Evolutionary conservation across 75 land plant genomes (phyloP).

Genomic region (Selaginella moellendorffii): DNA sequence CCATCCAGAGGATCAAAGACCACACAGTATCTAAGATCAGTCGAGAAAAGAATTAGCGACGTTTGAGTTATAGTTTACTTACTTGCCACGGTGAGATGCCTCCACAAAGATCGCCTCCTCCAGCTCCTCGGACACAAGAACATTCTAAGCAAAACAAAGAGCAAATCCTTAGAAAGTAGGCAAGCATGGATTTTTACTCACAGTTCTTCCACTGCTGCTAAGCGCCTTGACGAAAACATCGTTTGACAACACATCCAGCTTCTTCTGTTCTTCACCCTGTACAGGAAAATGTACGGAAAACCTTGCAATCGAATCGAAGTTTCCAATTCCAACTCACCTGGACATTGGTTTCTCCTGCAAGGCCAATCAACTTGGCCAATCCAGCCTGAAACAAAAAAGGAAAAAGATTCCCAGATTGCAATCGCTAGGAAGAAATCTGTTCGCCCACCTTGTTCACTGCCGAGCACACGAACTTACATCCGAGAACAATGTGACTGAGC

Average conservation of each 20-base stretch:
- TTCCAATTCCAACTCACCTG: slow-evolving; percentile 49
- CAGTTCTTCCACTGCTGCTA: slow-evolving; percentile 76
- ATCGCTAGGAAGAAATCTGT: neutral
- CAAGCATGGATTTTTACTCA: slow-evolving; percentile 24
- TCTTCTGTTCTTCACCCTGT: slow-evolving; percentile 97
- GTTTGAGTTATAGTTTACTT: slow-evolving; percentile 1
- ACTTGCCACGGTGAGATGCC: slow-evolving; percentile 65
- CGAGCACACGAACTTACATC: slow-evolving; percentile 97
- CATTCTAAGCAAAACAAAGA: slow-evolving; percentile 39
- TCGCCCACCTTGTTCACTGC: slow-evolving; percentile 76
- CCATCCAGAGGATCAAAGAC: slow-evolving; percentile 98
- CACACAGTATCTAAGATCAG: slow-evolving; percentile 69
- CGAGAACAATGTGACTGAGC: slow-evolving; percentile 83
- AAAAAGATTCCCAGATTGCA: neutral
- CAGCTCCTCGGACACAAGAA: slow-evolving; percentile 94
- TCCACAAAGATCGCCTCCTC: slow-evolving; percentile 90
- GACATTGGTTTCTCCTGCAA: slow-evolving; percentile 94
- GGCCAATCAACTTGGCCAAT: slow-evolving; percentile 86
- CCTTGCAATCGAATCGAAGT: neutral
- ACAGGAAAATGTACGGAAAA: neutral
- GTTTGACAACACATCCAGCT: slow-evolving; percentile 89
- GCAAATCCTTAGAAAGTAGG: too few relatives aligned
- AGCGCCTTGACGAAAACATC: slow-evolving; percentile 92
- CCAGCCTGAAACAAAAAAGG: slow-evolving; percentile 55
- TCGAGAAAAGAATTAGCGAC: neutral